These are phyloP conservation scores for Madurella mycetomatis DNA, from an alignment of 2,329 filamentous ascomycete genomes.

Conservation along the genomic window DNA sequence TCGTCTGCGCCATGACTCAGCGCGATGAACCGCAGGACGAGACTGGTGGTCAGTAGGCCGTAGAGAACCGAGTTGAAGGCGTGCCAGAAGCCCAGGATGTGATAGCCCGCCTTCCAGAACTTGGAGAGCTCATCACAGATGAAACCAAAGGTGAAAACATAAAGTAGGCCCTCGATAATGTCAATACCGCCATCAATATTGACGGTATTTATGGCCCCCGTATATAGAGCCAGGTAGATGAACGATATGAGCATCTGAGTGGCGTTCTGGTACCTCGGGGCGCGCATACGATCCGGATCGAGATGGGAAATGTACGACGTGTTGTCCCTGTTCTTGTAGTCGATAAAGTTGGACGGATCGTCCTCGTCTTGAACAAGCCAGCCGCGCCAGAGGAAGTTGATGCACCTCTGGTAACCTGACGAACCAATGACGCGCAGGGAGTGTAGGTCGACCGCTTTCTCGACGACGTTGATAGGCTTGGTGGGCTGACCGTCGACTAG, in stretches of 20 bases:
- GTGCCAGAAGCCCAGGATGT: conserved; percentile 95
- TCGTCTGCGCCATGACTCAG: conserved; percentile 54
- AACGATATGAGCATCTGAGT: conserved; percentile 82
- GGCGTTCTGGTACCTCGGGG: conserved; percentile 86
- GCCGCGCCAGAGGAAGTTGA: conserved; percentile 86
- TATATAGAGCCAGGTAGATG: conserved; percentile 80
- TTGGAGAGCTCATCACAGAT: conserved; percentile 84
- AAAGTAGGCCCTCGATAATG: conserved; percentile 75
- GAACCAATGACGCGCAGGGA: conserved; percentile 84
- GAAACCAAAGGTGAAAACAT: conserved; percentile 87
- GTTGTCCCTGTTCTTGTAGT: conserved; percentile 79
- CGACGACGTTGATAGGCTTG: conserved; percentile 78
- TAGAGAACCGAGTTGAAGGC: conserved; percentile 88
- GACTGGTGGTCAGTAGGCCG: conserved; percentile 68
- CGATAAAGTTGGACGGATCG: conserved; percentile 82
- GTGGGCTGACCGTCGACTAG: conserved; percentile 68
- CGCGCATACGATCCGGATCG: conserved; percentile 90
- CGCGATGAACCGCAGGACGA: conserved; percentile 74
- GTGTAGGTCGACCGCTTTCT: conserved; percentile 90
- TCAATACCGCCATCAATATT: conserved; percentile 83
- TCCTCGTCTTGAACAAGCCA: conserved; percentile 96
- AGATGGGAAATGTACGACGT: conserved; percentile 75
- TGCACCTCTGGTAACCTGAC: conserved; percentile 93
- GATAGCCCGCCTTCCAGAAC: conserved; percentile 88
- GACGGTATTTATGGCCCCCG: conserved; percentile 87